These are phyloP conservation scores for Phytopythium vexans DNA, from an alignment of 352 stramenopile genomes.

Conservation along the genomic window DNA sequence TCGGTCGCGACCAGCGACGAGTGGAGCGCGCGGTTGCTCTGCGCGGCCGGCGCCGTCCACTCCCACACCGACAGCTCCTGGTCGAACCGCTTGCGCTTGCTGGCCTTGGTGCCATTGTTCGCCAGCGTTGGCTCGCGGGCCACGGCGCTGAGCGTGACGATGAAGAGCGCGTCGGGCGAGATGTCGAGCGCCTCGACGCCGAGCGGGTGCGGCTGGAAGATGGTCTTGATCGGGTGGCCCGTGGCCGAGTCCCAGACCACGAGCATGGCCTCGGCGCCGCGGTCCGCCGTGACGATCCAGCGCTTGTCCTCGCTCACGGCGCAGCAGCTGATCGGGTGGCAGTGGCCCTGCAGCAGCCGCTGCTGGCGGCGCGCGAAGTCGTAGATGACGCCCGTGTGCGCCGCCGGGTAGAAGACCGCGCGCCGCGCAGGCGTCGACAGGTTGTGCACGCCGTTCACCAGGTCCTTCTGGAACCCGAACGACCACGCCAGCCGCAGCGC, in stretches of 20 bases:
- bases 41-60: constrained; percentile 52
- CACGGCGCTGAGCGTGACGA: constrained; percentile 79
- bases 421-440: constrained; percentile 60
- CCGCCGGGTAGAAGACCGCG: constrained; percentile 89
- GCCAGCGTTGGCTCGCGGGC: constrained; percentile 11
- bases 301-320: constrained; percentile 90
- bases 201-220: constrained; percentile 79
- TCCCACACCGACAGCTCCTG: constrained; percentile 88
- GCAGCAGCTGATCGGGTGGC: constrained; percentile 88
- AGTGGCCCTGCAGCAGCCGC: constrained; percentile 88
- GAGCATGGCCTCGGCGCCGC: constrained; percentile 85
- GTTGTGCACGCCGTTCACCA: constrained; percentile 85
- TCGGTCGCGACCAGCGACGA: constrained; percentile 72
- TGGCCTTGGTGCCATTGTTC: constrained; percentile 1
- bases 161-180: constrained; percentile 84
- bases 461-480: constrained; percentile 92
- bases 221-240: constrained; percentile 88
- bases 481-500: constrained; percentile 76
- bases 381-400: constrained; percentile 92
- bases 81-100: constrained; percentile 35
- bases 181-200: constrained; percentile 88
- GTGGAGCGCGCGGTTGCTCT: constrained; percentile 31
- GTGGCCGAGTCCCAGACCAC: constrained; percentile 89
- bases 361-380: constrained; percentile 88
- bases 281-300: constrained; percentile 91